Conservation (phyloP, 192 early-diverging fungal species). For the Gaertneriomyces semiglobifer region DNA sequence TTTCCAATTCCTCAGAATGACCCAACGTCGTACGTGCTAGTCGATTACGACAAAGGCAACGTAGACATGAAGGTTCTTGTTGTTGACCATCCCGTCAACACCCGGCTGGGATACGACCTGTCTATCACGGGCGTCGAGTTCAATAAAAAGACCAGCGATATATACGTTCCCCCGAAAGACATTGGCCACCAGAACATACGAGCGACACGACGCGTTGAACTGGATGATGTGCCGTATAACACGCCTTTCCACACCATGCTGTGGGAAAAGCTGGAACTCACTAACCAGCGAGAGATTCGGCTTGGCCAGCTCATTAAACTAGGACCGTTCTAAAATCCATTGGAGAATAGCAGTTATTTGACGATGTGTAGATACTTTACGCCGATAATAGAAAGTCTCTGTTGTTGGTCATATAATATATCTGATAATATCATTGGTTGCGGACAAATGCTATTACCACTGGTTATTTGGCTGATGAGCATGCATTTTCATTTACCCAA, state of each 20-base stretch:
- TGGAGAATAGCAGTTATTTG: background rate
- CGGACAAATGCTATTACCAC: too few relatives aligned
- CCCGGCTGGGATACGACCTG: conserved; percentile 2
- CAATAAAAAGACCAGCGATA: conserved; percentile 14
- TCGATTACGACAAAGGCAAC: conserved; percentile 11
- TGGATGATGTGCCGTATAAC: conserved; percentile 15
- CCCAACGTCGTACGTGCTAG: conserved; percentile 1
- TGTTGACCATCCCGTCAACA: conserved; percentile 4
- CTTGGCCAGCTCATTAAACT: conserved; percentile 3
- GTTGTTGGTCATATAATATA: too few relatives aligned
- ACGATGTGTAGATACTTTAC: too few relatives aligned
- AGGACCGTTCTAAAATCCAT: conserved; percentile 4
- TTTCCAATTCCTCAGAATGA: background rate
- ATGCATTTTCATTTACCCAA: too few relatives aligned
- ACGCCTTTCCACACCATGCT: background rate
- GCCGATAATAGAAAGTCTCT: too few relatives aligned
- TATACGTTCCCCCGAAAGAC: conserved; percentile 3
- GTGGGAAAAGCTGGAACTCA: conserved; percentile 5
- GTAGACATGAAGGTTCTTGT: conserved; percentile 11
- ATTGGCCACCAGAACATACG: background rate
- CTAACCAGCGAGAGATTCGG: background rate
- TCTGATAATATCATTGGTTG: too few relatives aligned
- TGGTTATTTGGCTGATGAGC: too few relatives aligned
- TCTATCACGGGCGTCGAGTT: conserved; percentile 1
- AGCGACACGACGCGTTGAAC: conserved; percentile 5